Conservation (phyloP, 768 basidiomycete species). For the Tephrocybe sp. region DNA sequence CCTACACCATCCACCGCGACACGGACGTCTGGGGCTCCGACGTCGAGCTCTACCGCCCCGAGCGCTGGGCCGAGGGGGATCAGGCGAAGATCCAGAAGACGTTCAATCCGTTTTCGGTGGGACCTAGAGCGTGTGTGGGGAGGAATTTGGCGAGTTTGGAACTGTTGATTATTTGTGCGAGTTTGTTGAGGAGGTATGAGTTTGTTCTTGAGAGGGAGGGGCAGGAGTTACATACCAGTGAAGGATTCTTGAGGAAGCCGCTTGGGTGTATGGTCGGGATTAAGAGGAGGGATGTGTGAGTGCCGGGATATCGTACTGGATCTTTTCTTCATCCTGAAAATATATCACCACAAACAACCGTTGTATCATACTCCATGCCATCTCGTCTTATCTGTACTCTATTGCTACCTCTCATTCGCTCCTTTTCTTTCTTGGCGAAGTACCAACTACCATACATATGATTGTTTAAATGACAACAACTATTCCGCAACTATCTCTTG, state of each 20-base stretch:
- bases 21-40: slow-evolving; percentile 74
- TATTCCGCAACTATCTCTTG: too few relatives aligned
- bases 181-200: slow-evolving; percentile 72
- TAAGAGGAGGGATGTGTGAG: slow-evolving; percentile 49
- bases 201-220: slow-evolving; percentile 62
- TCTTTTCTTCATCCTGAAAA: too few relatives aligned
- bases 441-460: too few relatives aligned
- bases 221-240: slow-evolving; percentile 68
- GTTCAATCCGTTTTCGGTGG: slow-evolving; percentile 85
- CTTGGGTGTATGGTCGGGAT: slow-evolving; percentile 70
- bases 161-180: slow-evolving; percentile 76
- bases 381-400: too few relatives aligned
- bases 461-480: too few relatives aligned
- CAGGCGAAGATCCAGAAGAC: slow-evolving; percentile 58
- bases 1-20: slow-evolving; percentile 81
- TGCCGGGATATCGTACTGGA: too few relatives aligned
- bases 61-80: slow-evolving; percentile 81
- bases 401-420: too few relatives aligned
- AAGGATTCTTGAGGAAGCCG: slow-evolving; percentile 90
- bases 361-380: too few relatives aligned
- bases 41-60: slow-evolving; percentile 69
- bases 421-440: too few relatives aligned
- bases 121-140: slow-evolving; percentile 84
- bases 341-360: too few relatives aligned
- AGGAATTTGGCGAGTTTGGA: slow-evolving; percentile 81